A percentile compares a stretch with the other conserved stretches of the same genome.
Conservation (phyloP, 352 stramenopile genomes). For the Chrysophaeum taylorii region DNA sequence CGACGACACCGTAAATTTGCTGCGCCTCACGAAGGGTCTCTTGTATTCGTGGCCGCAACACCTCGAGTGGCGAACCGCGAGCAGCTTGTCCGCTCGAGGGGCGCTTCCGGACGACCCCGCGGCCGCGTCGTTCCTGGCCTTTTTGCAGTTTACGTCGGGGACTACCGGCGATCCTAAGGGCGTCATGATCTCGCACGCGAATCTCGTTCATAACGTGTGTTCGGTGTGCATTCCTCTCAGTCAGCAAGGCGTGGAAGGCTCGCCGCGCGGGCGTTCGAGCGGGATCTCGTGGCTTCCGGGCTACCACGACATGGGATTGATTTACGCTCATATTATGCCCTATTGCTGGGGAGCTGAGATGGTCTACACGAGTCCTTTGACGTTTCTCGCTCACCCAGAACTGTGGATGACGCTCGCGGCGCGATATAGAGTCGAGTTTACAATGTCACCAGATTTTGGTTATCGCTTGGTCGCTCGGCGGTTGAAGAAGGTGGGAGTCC, state of each 20-base stretch:
- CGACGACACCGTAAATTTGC: no score
- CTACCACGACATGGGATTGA: conserved; percentile 99
- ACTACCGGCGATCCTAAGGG: conserved; percentile 84
- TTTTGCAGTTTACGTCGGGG: conserved; percentile 95
- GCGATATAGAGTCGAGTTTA: conserved; percentile 28
- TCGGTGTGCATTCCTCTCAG: conserved; percentile 86
- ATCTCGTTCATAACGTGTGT: conserved; percentile 93
- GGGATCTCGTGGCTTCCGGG: conserved; percentile 96
- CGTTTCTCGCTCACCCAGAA: conserved; percentile 88
- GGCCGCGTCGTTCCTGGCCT: conserved; percentile 57
- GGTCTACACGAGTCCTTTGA: conserved; percentile 93
- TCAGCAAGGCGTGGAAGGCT: conserved; percentile 48
- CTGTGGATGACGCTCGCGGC: conserved; percentile 79
- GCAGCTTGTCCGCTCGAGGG: no score
- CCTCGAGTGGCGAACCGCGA: no score
- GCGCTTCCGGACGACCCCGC: no score
- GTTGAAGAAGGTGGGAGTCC: no score
- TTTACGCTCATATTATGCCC: conserved; percentile 71
- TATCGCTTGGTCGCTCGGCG: no score
- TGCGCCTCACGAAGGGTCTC: no score
- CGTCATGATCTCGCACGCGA: conserved; percentile 88
- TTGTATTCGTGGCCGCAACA: no score
- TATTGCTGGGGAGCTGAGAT: conserved; percentile 78
- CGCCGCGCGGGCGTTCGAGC: background rate
- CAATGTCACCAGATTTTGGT: background rate